Evolutionary conservation across 2,329 filamentous ascomycete species (phyloP).

Genomic region (Pseudopithomyces maydicus): DNA sequence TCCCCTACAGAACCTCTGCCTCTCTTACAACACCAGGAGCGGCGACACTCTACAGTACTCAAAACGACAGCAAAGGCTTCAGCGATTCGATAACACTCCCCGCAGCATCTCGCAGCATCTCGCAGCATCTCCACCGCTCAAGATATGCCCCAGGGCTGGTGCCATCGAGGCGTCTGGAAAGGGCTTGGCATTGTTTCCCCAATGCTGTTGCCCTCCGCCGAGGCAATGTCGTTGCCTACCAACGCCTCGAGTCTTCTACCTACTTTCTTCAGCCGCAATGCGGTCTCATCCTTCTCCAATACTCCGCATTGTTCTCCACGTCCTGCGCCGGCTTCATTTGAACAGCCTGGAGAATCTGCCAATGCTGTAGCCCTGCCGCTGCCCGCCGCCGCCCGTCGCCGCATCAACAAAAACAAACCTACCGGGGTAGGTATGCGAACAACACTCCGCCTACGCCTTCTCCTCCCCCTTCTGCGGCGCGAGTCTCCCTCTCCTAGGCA

Average conservation of each 20-base stretch:
- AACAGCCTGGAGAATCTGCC: not conserved
- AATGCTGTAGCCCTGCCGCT: not conserved
- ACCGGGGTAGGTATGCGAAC: too few relatives aligned
- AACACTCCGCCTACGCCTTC: too few relatives aligned
- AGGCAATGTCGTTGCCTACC: not conserved
- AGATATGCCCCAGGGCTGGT: not conserved
- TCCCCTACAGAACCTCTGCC: not conserved
- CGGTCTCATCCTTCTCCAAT: not conserved
- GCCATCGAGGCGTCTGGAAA: not conserved
- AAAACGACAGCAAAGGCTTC: not conserved
- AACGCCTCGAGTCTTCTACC: not conserved
- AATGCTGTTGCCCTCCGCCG: not conserved
- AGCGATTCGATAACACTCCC: not conserved
- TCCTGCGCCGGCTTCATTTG: not conserved
- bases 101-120: not conserved
- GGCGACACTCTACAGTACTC: not conserved
- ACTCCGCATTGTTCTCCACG: not conserved
- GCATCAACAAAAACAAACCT: too few relatives aligned
- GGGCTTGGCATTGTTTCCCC: not conserved
- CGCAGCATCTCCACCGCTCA: not conserved
- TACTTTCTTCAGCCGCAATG: not conserved
- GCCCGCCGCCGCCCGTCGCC: too few relatives aligned
- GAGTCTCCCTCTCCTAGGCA: too few relatives aligned
- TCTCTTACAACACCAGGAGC: not conserved
- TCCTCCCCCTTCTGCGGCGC: too few relatives aligned